Evolutionary conservation across 1,139 yeast genomes (phyloP).

Genomic region (Saccharomyces pastorianus): DNA sequence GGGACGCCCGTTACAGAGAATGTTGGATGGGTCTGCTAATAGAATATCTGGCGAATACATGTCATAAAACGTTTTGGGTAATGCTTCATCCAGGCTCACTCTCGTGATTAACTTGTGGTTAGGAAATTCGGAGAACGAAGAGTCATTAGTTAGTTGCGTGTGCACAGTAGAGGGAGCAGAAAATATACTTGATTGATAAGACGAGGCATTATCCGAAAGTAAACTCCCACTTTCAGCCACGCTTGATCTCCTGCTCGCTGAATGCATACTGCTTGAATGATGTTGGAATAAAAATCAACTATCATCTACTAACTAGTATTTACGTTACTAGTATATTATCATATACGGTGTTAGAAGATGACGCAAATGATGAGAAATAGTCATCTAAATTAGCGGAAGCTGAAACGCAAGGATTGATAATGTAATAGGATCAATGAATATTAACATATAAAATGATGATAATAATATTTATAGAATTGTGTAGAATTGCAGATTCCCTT

Average conservation of each 20-base stretch:
- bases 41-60: slow-evolving; percentile 49
- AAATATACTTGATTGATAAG: slow-evolving; percentile 24
- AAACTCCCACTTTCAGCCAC: slow-evolving; percentile 14
- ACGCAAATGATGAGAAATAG: too few relatives aligned
- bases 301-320: too few relatives aligned
- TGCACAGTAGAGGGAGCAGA: slow-evolving; percentile 21
- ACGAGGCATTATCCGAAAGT: slow-evolving; percentile 19
- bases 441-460: too few relatives aligned
- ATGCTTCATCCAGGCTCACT: slow-evolving; percentile 34
- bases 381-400: too few relatives aligned
- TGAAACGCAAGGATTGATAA: too few relatives aligned
- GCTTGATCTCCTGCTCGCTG: slow-evolving; percentile 3
- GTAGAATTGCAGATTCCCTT: too few relatives aligned
- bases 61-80: slow-evolving; percentile 44
- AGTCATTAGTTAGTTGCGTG: slow-evolving; percentile 9
- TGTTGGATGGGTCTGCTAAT: slow-evolving; percentile 30
- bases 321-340: too few relatives aligned
- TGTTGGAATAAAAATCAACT: too few relatives aligned
- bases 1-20: slow-evolving; percentile 49
- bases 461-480: too few relatives aligned
- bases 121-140: slow-evolving; percentile 3
- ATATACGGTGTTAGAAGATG: too few relatives aligned
- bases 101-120: slow-evolving; percentile 13
- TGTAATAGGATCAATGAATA: too few relatives aligned
- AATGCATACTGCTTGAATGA: background rate